A percentile compares a stretch with the other conserved stretches of the same genome.
Conservation (phyloP, 1,139 yeast genomes). For the Eremothecium coryli region DNA sequence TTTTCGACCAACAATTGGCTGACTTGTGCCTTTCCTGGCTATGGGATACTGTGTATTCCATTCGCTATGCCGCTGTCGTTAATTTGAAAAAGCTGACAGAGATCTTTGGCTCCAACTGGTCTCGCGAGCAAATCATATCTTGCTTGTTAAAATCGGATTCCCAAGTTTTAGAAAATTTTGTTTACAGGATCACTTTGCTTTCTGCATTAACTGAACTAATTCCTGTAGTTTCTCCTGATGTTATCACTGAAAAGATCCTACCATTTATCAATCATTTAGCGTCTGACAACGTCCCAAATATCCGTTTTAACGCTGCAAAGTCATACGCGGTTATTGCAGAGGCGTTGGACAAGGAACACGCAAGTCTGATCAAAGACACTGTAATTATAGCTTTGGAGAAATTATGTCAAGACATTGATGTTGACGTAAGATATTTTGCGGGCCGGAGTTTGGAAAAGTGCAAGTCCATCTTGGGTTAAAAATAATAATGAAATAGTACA, state of each 20-base stretch:
- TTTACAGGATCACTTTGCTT: constrained; percentile 83
- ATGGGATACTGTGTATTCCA: constrained; percentile 96
- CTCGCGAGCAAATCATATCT: constrained; percentile 70
- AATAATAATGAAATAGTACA: constrained; percentile 1
- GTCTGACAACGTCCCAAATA: constrained; percentile 83
- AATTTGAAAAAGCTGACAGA: constrained; percentile 72
- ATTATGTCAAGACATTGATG: constrained; percentile 65
- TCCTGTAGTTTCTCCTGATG: constrained; percentile 51
- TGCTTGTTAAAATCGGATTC: constrained; percentile 52
- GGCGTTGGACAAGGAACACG: constrained; percentile 36
- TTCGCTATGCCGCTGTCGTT: constrained; percentile 89
- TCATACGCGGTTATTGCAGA: constrained; percentile 55
- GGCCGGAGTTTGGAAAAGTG: constrained; percentile 42
- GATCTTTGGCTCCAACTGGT: constrained; percentile 93
- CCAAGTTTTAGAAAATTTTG: constrained; percentile 43
- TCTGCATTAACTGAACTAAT: constrained; percentile 77
- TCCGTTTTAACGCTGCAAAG: constrained; percentile 89
- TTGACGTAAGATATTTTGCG: constrained; percentile 86
- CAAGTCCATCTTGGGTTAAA: constrained; percentile 11
- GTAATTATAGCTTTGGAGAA: constrained; percentile 59
- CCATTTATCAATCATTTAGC: constrained; percentile 71
- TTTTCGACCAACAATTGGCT: constrained; percentile 86
- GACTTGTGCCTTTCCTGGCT: constrained; percentile 92
- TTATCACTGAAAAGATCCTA: constrained; percentile 55
- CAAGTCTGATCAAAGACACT: constrained; percentile 41